Evolutionary conservation across 2,329 filamentous ascomycete species (phyloP), one percentile per base, ranked within the genome.

Genomic region (Bipolaris victoriae): DNA sequence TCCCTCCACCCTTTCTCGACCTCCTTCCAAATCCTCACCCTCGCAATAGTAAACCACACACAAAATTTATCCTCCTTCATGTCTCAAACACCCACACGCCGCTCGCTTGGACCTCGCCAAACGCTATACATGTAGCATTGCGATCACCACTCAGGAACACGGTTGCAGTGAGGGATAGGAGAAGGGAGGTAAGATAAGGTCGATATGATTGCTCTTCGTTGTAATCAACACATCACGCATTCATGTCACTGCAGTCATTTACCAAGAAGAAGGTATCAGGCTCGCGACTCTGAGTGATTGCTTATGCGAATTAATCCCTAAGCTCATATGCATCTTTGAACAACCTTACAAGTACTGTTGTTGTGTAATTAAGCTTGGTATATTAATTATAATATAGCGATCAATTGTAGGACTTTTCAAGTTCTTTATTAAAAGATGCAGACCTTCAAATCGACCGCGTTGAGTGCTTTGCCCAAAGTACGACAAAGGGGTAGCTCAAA

Each of bases 21-120:
- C 2, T 29, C 16, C 16, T 33, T 35, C n/a, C 10, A 13, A 22
- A 16, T 35, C 26, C 15, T 3, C 0, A 46, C 43, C 43, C 20
- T 22, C 11, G 16, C 43, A 20, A 46, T 33, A 10, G 7, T 33
- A 33, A 46, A 46, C 2, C 16, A 10, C 16, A 35, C 29, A 6
- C 18, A 16, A 33, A 33, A 33, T 2, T 5, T 33, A 7, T 50
- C 45, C 3, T 39, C 47, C 22, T 48, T 20, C 49, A 49, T 1
- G 49, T 57, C 29, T 47, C 29, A 24, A 53, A 57, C 13, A 20
- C 52, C 37, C 49, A 52, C 5, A 22, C 36, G 18, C 48, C 47
- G 7, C 24, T 52, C 10, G 53, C 48, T 16, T 57, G 33, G n/a
- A 36, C 29, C 10, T 45, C 41, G 22, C 41, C 41, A 45, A 45